phyloP scores from a whole-genome alignment of 768 basidiomycete species.

The Hericium rajendrae region DNA sequence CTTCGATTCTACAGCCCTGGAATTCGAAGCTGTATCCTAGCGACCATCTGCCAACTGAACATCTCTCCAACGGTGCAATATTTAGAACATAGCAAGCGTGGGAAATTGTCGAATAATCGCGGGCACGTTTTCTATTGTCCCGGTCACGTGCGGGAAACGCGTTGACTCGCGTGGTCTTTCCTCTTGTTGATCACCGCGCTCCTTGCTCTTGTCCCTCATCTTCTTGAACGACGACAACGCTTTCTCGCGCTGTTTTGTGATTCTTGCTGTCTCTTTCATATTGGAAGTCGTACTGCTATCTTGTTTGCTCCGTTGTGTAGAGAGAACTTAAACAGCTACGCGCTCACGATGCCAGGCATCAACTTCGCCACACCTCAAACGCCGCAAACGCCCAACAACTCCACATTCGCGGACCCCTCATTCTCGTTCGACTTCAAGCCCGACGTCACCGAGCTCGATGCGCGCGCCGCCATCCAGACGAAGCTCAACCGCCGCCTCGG shows the following conservation, averaged over 20 bases:
- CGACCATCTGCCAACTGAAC: too few relatives aligned
- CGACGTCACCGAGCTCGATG: constrained; percentile 5
- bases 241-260: background rate
- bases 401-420: constrained; percentile 1
- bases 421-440: constrained; percentile 2
- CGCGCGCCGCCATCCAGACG: constrained; percentile 62
- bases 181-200: background rate
- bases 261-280: background rate
- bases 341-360: background rate
- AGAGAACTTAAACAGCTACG: too few relatives aligned
- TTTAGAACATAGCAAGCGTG: background rate
- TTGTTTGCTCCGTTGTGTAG: background rate
- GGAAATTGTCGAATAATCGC: background rate
- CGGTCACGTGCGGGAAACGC: background rate
- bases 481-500: constrained; percentile 85
- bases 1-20: too few relatives aligned
- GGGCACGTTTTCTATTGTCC: background rate
- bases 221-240: background rate
- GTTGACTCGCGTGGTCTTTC: background rate
- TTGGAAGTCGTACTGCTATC: background rate
- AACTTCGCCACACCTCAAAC: background rate
- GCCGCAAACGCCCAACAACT: constrained; percentile 3
- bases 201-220: background rate
- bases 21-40: too few relatives aligned
- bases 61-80: too few relatives aligned